Percentiles rank a stretch among this genome's conserved stretches.
phyloP scores from a whole-genome alignment of 371 early-diverging fungal genomes.

The Apophysomyces variabilis region DNA sequence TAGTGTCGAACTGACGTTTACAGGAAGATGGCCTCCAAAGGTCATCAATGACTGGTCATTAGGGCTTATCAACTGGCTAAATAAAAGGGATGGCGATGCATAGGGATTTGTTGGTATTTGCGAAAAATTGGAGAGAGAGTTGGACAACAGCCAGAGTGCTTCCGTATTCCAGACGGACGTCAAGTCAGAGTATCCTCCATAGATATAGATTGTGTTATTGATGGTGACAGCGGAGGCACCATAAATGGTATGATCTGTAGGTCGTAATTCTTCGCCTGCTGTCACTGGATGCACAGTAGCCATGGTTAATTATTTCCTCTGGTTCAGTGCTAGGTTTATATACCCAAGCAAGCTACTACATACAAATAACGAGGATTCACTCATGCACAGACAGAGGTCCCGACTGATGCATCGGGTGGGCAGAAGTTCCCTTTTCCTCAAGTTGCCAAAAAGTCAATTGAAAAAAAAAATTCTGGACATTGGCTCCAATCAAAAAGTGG shows the following conservation, averaged over 20 bases:
- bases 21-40: constrained; percentile 40
- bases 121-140: constrained; percentile 11
- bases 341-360: too few relatives aligned
- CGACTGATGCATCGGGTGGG: not conserved
- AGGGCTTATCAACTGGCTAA: constrained; percentile 20
- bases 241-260: constrained; percentile 35
- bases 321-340: too few relatives aligned
- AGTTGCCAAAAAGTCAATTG: not conserved
- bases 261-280: constrained; percentile 36
- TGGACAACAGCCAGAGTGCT: constrained; percentile 31
- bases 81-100: constrained; percentile 37
- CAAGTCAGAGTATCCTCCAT: constrained; percentile 37
- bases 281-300: not conserved
- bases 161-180: constrained; percentile 39
- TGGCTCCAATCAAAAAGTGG: too few relatives aligned
- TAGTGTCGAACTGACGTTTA: constrained; percentile 7
- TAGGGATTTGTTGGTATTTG: constrained; percentile 36
- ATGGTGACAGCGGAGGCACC: constrained; percentile 29
- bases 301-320: not conserved
- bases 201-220: constrained; percentile 31
- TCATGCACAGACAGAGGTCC: not conserved
- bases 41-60: constrained; percentile 17
- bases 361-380: not conserved
- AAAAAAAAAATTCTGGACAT: too few relatives aligned
- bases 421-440: not conserved